phyloP scores from a whole-genome alignment of 805 yeast genomes.

The Hanseniaspora opuntiae region DNA sequence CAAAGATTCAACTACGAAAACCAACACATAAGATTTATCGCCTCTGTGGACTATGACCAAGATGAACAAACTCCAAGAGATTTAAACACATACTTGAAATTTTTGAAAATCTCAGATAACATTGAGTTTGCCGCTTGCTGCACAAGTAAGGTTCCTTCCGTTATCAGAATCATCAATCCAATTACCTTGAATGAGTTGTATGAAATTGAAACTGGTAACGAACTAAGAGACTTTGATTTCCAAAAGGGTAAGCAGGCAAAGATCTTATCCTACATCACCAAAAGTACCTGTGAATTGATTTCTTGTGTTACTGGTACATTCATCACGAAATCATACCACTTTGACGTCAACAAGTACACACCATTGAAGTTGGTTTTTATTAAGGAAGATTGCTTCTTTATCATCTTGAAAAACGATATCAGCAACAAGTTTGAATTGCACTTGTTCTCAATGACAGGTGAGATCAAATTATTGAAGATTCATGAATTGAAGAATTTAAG shows the following conservation, averaged over 20 bases:
- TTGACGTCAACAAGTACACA: constrained; percentile 25
- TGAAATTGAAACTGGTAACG: constrained; percentile 41
- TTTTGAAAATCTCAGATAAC: constrained; percentile 43
- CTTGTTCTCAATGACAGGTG: constrained; percentile 8
- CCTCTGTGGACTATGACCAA: constrained; percentile 43
- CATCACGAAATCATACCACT: constrained; percentile 20
- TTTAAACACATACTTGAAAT: constrained; percentile 44
- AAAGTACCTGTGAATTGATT: constrained; percentile 34
- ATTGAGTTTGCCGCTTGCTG: constrained; percentile 55
- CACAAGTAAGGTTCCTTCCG: constrained; percentile 52
- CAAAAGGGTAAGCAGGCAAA: constrained; percentile 45
- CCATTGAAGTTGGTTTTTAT: constrained; percentile 28
- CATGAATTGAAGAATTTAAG: constrained; percentile 29
- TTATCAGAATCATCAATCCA: constrained; percentile 47
- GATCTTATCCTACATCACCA: constrained; percentile 49
- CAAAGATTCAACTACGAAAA: constrained; percentile 50
- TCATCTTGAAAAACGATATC: constrained; percentile 16
- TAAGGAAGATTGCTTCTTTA: constrained; percentile 26
- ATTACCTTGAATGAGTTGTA: constrained; percentile 40
- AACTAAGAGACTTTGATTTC: constrained; percentile 52
- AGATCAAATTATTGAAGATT: constrained; percentile 27
- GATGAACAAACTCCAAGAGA: constrained; percentile 24
- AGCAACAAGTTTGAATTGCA: constrained; percentile 16
- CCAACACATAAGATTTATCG: constrained; percentile 48
- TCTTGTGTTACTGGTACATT: constrained; percentile 32